Base-by-base conservation (phyloP, 2,329 filamentous ascomycete species). In the Verticillium nubilum region DNA sequence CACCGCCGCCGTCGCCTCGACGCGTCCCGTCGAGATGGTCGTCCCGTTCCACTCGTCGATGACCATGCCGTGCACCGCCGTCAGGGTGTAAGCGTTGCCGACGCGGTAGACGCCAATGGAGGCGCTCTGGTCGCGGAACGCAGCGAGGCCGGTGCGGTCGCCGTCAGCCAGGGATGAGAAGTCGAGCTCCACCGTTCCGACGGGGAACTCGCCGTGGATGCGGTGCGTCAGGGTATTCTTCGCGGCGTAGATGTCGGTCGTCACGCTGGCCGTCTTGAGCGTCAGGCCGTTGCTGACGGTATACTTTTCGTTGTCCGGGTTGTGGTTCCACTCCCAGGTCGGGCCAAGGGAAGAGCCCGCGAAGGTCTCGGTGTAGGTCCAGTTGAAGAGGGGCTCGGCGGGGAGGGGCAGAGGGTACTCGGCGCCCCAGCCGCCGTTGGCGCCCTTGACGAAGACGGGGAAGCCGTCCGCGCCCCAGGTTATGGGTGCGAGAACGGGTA, bases 251-350 rank as follows among this genome's bases (percentile, higher is more conserved):
- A 86, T 66, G 63, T 85, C 82, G 15, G 72, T 68, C 0, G 83
- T 86, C 1, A 84, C 75, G 0, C 78, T 81, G 1, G 78, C 79
- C 2, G 83, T 79, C 28, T 68, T 70, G 1, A 86, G 72, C 0
- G 72, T 74, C 2, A 86, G 65, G 2, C 80, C 78, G 29, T 76
- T 70, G 47, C 72, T 67, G 12, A 84, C 71, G 1, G 65, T 67
- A 64, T 70, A 86, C 9, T 76, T 78, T 10, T 68, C 71, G 1
- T 69, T 73, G 59, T 86, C 81, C 0, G 84, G 84, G 67, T 86
- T 86, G 63, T 86, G 84, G 65, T 86, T 87, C 83, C 83, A 86
- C 67, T 86, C 83, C 80, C 81, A 86, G 2, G 77, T 70, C 0
- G 74, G 73, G 6, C 72, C 67, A 1, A 86, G 72, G 0, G 69